phyloP scores from a whole-genome alignment of 1,284 basidiomycete genomes.

The Caloboletus inedulis region DNA sequence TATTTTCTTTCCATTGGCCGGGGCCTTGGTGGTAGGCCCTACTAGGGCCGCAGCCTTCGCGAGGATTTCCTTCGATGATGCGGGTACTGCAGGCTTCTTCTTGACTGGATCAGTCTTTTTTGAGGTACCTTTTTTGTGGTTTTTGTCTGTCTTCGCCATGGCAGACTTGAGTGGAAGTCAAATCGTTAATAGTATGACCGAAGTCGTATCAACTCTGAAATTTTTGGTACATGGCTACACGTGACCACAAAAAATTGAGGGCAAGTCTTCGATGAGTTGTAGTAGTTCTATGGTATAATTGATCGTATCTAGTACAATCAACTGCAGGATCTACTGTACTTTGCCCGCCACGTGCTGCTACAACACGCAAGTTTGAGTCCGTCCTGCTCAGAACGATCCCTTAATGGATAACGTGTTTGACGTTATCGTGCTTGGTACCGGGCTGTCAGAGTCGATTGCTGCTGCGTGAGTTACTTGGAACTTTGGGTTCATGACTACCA shows the following conservation, averaged over 20 bases:
- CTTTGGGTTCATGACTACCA: neutral
- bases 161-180: constrained; percentile 1
- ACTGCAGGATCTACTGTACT: too few species aligned
- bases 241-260: constrained; percentile 31
- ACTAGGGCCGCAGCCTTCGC: constrained; percentile 24
- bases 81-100: constrained; percentile 5
- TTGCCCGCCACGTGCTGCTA: too few species aligned
- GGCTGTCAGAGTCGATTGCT: constrained; percentile 80
- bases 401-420: constrained; percentile 59
- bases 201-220: constrained; percentile 19
- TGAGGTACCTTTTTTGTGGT: constrained; percentile 21
- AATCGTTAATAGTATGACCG: neutral
- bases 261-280: constrained; percentile 20
- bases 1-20: neutral
- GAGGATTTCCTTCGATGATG: constrained; percentile 28
- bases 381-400: neutral
- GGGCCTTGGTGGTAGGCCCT: constrained; percentile 9
- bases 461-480: constrained; percentile 74
- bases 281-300: too few species aligned
- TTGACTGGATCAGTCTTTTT: constrained; percentile 16
- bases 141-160: constrained; percentile 47
- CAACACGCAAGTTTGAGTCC: too few species aligned
- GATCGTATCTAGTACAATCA: neutral
- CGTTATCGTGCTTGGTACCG: constrained; percentile 83
- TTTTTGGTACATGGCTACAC: constrained; percentile 22